Evolutionary conservation across 257 asterid genomes (phyloP), one percentile per base, ranked within the genome.

Genomic region (Solanum pinnatisectum): DNA sequence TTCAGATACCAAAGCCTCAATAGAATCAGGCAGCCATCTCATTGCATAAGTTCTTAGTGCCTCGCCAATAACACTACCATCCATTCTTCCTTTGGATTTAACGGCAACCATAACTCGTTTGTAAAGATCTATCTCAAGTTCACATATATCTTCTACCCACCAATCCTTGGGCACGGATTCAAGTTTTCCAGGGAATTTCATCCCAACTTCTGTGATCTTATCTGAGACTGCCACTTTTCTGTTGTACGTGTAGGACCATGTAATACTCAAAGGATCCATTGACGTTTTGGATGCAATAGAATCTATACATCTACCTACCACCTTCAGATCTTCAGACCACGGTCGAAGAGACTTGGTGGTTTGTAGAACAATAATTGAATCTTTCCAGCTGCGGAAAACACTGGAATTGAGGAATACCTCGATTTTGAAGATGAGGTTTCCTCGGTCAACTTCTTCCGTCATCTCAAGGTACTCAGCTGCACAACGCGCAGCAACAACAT

Each of bases 121-220:
- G 93, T 90, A 96, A 42, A 93, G 92, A 88, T 95, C 96, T 84
- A 95, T 92, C 81, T 96, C 98, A 88, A 96, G 83, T 44, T 95
- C 98, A 40, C 98, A 96, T 87, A 95, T 90, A 89, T 96, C 98
- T 91, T 96, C 98, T 18, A 93, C 87, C 99, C 99, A 96, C 99
- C 99, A 96, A 87, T 95, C 99, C 88, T 87, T 96, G 1, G 98
- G 96, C 87, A 94, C 94, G 0, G 90, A 79, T n/a, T 90, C 95
- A n/a, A 63, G 32, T 89, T 90, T 94, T 39, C 88, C 93, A 0
- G 93, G 89, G 42, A 91, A 88, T 86, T 90, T 93, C 33, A 87
- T 32, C 73, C 91, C 93, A 70, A 78, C 87, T 87, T 89, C 94
- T 30, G 91, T 92, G 39, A 89, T 91, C 89, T 91, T 90, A 65